Percentiles rank a stretch among this genome's conserved stretches.
Evolutionary conservation across 176 grass and related monocot species (phyloP).

Genomic region (Carex parvula): DNA sequence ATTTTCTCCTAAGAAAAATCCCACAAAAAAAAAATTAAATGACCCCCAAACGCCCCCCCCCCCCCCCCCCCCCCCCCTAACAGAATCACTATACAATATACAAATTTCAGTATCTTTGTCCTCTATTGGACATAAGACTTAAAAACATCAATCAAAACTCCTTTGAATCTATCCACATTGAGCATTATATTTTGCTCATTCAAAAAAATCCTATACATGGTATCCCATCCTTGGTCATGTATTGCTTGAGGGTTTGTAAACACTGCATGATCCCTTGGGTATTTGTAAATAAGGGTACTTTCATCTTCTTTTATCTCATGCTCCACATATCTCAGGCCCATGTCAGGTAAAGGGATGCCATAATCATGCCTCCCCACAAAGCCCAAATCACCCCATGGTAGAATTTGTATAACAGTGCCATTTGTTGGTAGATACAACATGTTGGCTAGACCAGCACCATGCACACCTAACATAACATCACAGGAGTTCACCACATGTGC

Average conservation of each 20-base stretch:
- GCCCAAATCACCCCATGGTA: constrained; percentile 89
- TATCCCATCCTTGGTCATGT: constrained; percentile 56
- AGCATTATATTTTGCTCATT: constrained; percentile 70
- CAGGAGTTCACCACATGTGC: constrained; percentile 50
- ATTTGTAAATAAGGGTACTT: constrained; percentile 77
- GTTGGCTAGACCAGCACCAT: constrained; percentile 83
- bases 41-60: too few species aligned
- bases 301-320: constrained; percentile 59
- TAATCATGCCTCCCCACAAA: constrained; percentile 69
- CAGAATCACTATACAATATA: constrained; percentile 3
- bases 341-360: constrained; percentile 59
- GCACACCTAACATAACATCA: constrained; percentile 77
- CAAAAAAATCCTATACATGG: constrained; percentile 58
- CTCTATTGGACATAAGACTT: constrained; percentile 23
- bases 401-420: constrained; percentile 65
- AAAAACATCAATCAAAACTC: constrained; percentile 40
- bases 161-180: constrained; percentile 43
- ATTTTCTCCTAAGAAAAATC: not conserved
- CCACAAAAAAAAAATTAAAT: constrained; percentile 4
- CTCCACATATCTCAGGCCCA: constrained; percentile 72
- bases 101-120: not conserved
- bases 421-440: constrained; percentile 72
- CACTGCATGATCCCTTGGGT: constrained; percentile 51
- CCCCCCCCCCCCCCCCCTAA: not conserved
- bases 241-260: constrained; percentile 63